Evolutionary conservation across 768 basidiomycete species (phyloP), one percentile per base, ranked within the genome.

Genomic region (Xerocomellus intermedius): DNA sequence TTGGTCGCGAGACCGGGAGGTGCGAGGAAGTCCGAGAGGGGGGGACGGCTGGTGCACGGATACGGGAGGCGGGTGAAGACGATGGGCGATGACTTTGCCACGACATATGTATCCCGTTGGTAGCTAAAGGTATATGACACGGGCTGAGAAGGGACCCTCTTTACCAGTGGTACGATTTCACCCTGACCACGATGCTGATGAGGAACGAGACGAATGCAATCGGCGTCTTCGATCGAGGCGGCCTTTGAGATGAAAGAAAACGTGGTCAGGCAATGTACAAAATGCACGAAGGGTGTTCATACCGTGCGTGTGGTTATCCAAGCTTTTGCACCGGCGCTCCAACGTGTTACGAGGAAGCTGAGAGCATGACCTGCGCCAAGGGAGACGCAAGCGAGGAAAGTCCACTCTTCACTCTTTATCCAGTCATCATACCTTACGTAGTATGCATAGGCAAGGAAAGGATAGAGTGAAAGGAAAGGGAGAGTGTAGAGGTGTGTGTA

Each of bases 321-420:
- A 33, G 92, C 86, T 49, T 83, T 82, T 49, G 91, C 89, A 26
- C 75, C 82, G 12, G 87, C 79, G 66, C 84, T 94, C 97, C 97
- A 99, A 61, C 82, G 82, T 0, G 96, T 99, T 13, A 89, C 77
- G 42, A 99, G 77, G 73, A 94, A 99, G 65, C 91, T 94, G 53
- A 99, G 80, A 4, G 94, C 93, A 70, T 98, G 97, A 2, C 89
- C 84, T 7, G 83, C 87, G 21, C 90, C 90, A 8, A 99, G 81
- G 4, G 84, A 74, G 14, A 95, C 87, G 60, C 89, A 94, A 36
- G 89, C 91, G 21, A 98, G 82, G 69, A 98, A 99, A 0, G 97
- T 96, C 95, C 95, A 98, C 70, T 98, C 96, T 73, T 96, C 94
- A 54, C 90, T 91, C 65, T 86, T 81, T 51, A 98, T 76, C 89